phyloP scores from a whole-genome alignment of 2,329 filamentous ascomycete species.

The Apiospora sp. region DNA sequence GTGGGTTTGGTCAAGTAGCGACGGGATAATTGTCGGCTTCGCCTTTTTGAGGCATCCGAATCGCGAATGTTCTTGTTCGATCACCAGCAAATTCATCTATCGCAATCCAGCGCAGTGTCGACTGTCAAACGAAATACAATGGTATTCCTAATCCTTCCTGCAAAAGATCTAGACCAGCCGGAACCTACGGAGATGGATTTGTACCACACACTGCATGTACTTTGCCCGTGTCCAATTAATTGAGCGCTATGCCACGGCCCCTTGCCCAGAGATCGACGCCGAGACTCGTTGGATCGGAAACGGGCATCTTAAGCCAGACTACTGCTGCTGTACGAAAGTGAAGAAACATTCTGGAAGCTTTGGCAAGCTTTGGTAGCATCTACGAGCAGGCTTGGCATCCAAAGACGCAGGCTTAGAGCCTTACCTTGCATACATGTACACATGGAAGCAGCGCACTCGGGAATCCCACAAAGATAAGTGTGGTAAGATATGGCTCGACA shows the following conservation, averaged over 20 bases:
- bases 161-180: not conserved
- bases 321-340: not conserved
- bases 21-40: conserved; percentile 11
- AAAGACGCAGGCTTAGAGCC: not conserved
- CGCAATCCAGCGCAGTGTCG: not conserved
- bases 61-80: not conserved
- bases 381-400: not conserved
- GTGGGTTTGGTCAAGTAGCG: not conserved
- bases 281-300: not conserved
- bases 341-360: conserved; percentile 5
- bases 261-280: conserved; percentile 1
- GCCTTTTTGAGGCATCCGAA: conserved; percentile 15
- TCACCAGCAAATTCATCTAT: not conserved
- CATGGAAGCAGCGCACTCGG: not conserved
- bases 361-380: not conserved
- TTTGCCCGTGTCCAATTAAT: not conserved
- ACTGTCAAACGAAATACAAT: not conserved
- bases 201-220: not conserved
- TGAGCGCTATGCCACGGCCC: not conserved
- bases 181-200: conserved; percentile 3
- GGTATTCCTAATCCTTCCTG: not conserved
- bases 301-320: not conserved
- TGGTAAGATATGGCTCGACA: not conserved
- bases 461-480: not conserved
- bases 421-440: not conserved